phyloP scores from a whole-genome alignment of 2,329 filamentous ascomycete genomes.

The Trichoderma harzianum region DNA sequence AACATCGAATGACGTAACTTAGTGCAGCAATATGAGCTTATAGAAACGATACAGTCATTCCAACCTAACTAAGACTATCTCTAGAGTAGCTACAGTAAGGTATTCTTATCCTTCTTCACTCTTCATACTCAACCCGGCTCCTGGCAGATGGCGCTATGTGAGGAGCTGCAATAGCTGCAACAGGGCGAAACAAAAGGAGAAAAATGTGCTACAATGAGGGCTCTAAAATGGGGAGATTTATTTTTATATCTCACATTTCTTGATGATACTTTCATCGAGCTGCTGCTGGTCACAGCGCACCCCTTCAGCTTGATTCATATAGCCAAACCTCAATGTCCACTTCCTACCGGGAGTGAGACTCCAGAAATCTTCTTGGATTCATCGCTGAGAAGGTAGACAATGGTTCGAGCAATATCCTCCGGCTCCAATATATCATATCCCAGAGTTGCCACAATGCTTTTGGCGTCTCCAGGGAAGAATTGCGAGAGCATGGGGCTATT shows the following conservation, averaged over 20 bases:
- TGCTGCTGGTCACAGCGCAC: not conserved
- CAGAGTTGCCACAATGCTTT: not conserved
- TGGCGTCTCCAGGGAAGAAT: not conserved
- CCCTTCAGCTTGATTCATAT: fast-evolving
- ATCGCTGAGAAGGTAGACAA: not conserved
- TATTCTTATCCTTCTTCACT: too few relatives aligned
- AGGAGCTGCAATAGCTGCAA: not conserved
- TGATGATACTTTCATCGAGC: not conserved
- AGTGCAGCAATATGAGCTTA: not conserved
- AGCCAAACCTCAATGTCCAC: not conserved
- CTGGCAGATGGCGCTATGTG: not conserved
- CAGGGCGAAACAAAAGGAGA: not conserved
- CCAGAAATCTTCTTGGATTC: not conserved
- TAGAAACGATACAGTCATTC: not conserved
- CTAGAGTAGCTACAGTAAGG: too few relatives aligned
- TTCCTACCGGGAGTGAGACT: not conserved
- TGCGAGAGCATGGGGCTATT: not conserved
- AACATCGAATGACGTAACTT: not conserved
- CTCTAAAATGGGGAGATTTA: not conserved
- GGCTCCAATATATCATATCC: not conserved
- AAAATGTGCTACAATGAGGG: not conserved
- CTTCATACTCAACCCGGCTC: not conserved
- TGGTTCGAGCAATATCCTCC: not conserved
- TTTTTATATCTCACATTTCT: not conserved
- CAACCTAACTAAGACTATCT: too few relatives aligned